Percentiles rank a stretch among this genome's conserved stretches.
Evolutionary conservation across 257 asterid species (phyloP).

Genomic region (Nicotiana otophora): DNA sequence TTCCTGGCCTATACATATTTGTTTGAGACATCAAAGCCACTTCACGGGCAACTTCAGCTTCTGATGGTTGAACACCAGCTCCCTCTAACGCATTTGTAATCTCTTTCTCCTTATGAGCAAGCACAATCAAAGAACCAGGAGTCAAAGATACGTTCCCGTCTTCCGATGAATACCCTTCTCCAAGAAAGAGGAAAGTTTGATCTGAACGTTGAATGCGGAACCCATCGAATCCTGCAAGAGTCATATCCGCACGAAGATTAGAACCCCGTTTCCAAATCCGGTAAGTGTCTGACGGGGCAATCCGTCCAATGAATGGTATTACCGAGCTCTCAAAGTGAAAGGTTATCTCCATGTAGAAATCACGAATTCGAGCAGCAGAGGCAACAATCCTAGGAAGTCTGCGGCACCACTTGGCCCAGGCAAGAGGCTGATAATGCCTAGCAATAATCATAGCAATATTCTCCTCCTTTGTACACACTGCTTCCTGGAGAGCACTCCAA

Average conservation of each 20-base stretch:
- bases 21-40: constrained; percentile 98
- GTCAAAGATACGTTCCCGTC: constrained; percentile 65
- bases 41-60: constrained; percentile 95
- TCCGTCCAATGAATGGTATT: constrained; percentile 91
- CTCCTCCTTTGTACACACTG: constrained; percentile 96
- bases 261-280: constrained; percentile 97
- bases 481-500: constrained; percentile 99
- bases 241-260: constrained; percentile 99
- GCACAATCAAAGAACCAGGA: constrained; percentile 93
- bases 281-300: constrained; percentile 98
- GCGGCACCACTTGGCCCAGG: constrained; percentile 99
- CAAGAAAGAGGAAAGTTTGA: constrained; percentile 93
- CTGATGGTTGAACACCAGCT: constrained; percentile 92
- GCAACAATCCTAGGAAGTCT: constrained; percentile 98
- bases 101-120: constrained; percentile 91
- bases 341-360: constrained; percentile 95
- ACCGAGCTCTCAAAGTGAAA: constrained; percentile 98
- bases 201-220: constrained; percentile 95
- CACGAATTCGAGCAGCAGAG: constrained; percentile 79
- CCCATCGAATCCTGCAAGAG: constrained; percentile 98
- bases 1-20: constrained; percentile 98
- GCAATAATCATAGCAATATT: constrained; percentile 95
- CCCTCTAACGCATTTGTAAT: constrained; percentile 95
- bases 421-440: constrained; percentile 94
- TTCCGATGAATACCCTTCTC: constrained; percentile 74